phyloP scores from a whole-genome alignment of 805 yeast species.

The Kluyveromyces dobzhanskii region DNA sequence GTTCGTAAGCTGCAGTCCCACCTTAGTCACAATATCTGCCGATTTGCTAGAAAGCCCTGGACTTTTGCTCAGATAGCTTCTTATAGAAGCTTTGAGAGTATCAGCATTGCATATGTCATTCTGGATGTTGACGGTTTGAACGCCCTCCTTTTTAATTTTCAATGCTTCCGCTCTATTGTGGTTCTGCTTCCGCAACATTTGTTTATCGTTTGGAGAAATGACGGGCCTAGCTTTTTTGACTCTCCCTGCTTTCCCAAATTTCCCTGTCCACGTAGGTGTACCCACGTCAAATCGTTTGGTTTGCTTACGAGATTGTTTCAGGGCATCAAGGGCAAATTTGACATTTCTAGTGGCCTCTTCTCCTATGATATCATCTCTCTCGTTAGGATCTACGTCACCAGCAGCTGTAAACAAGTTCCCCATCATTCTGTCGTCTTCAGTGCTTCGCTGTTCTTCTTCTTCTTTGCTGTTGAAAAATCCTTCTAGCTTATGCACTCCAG shows the following conservation, averaged over 20 bases:
- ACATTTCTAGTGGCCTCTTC: constrained; percentile 54
- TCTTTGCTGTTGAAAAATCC: constrained; percentile 47
- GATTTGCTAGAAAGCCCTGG: constrained; percentile 40
- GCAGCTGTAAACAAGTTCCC: constrained; percentile 64
- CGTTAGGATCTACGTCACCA: constrained; percentile 44
- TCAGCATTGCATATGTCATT: not conserved
- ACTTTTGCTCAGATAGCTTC: constrained; percentile 31
- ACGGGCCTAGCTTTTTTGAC: constrained; percentile 23
- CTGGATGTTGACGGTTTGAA: not conserved
- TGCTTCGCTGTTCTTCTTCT: constrained; percentile 29
- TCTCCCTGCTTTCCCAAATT: constrained; percentile 77
- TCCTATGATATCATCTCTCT: constrained; percentile 36
- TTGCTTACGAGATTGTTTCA: constrained; percentile 44
- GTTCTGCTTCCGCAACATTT: constrained; percentile 3
- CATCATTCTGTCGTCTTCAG: constrained; percentile 59
- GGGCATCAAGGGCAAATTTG: constrained; percentile 43
- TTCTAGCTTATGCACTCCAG: constrained; percentile 70
- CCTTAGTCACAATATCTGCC: constrained; percentile 35
- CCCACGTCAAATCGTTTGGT: constrained; percentile 47
- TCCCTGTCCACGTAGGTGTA: constrained; percentile 95
- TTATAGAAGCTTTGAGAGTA: constrained; percentile 19
- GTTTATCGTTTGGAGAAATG: constrained; percentile 19
- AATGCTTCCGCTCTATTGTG: constrained; percentile 6
- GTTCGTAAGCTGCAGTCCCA: constrained; percentile 33
- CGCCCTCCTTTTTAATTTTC: constrained; percentile 5